A percentile compares a stretch with the other conserved stretches of the same genome.
These are phyloP conservation scores for Pyricularia sp. DNA, from an alignment of 2,329 filamentous ascomycete genomes.

Conservation along the genomic window DNA sequence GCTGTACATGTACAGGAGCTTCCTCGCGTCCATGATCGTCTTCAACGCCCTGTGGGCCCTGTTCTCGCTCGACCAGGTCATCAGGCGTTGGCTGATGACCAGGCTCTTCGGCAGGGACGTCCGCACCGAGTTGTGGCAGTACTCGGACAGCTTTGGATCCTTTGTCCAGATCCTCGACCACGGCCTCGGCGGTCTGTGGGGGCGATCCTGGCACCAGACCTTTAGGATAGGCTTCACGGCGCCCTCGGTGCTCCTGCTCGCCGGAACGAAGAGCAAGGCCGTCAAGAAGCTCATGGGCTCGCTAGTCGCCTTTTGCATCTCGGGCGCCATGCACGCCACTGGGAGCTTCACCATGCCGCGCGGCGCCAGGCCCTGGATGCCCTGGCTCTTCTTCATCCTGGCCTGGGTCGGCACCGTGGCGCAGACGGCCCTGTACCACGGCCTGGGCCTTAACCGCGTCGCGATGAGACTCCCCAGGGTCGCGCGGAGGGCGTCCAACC, in stretches of 20 bases:
- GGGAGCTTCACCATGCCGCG: slow-evolving; percentile 62
- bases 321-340: slow-evolving; percentile 59
- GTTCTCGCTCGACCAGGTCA: slow-evolving; percentile 35
- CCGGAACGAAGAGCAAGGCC: slow-evolving; percentile 21
- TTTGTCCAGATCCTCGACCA: slow-evolving; percentile 48
- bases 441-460: slow-evolving; percentile 17
- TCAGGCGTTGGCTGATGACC: slow-evolving; percentile 42
- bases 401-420: slow-evolving; percentile 57
- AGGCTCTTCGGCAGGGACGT: slow-evolving; percentile 38
- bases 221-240: slow-evolving; percentile 67
- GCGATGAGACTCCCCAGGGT: slow-evolving; percentile 12
- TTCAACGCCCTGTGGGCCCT: slow-evolving; percentile 50
- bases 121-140: slow-evolving; percentile 40
- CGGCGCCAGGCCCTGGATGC: slow-evolving; percentile 35
- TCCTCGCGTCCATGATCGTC: slow-evolving; percentile 46
- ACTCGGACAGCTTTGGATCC: slow-evolving; percentile 46
- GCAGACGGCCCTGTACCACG: slow-evolving; percentile 35
- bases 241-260: slow-evolving; percentile 38
- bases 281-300: slow-evolving; percentile 10
- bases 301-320: slow-evolving; percentile 53
- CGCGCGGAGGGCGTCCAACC: slow-evolving; percentile 45
- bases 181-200: slow-evolving; percentile 77
- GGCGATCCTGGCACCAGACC: slow-evolving; percentile 82
- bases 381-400: slow-evolving; percentile 61
- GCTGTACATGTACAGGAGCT: slow-evolving; percentile 45